Base-by-base conservation (phyloP, 495 filamentous ascomycete species). In the Aspergillus ostianus region DNA sequence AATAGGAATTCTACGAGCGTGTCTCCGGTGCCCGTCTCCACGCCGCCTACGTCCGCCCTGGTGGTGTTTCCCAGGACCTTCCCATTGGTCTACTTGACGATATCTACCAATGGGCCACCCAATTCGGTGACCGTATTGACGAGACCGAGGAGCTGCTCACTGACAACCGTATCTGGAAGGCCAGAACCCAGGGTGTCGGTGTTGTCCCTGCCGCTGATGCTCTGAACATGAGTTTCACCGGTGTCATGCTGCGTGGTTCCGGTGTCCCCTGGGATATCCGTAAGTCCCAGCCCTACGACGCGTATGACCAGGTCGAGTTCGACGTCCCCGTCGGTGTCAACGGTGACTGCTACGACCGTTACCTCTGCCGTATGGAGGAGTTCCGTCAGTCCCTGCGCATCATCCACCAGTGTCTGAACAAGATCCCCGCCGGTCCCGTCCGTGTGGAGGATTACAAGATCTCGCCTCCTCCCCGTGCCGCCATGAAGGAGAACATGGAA, bases 401-500 rank as follows among this genome's bases (percentile, higher is more conserved):
- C 78, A 97, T 99, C 71, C 87, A 96, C 80, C 94, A 99, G 80
- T 98, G 95, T 74, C 77, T 99, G 59, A 98, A 99, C 82, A 90
- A 97, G 83, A 99, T 99, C 91, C 93, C 95, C 18, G 81, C 91
- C 32, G 94, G 94, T 21, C 93, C 94, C 21, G 84, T 98, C 68
- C 85, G 91, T 57, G 92, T 97, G 45, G 94, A 98, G 76, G 94
- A 98, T 78, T 98, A 97, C 83, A 98, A 98, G 83, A 86, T 99
- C 73, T 89, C 90, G n/a, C 94, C 94, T 9, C 94, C 94, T 45
- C 94, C 94, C 15, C 86, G 94, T 68, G 84, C 87, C n/a, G 95
- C 94, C 64, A 99, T 99, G 94, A 99, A 99, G 83, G 94, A 99
- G 83, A 89, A 99, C 78, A 99, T 99, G 95, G 94, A 99, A 76